Evolutionary conservation across 345 rosid species (phyloP).

Genomic region (Alliaria petiolata): DNA sequence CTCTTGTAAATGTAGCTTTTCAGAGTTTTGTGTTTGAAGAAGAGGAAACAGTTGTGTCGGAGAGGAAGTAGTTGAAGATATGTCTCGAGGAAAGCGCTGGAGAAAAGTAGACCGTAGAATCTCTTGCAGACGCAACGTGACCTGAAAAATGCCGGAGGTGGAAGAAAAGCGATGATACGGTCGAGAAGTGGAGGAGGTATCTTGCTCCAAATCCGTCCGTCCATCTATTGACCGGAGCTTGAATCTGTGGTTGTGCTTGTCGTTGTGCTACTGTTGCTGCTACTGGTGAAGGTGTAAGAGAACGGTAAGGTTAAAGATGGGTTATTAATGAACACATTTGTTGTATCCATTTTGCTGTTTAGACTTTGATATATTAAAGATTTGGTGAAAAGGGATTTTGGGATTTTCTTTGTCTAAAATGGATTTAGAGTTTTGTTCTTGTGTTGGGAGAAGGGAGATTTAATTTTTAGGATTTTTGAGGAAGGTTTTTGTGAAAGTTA

Average conservation of each 20-base stretch:
- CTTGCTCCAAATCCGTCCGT: slow-evolving; percentile 78
- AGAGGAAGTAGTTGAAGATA: slow-evolving; percentile 56
- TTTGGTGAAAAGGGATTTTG: not conserved
- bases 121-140: slow-evolving; percentile 84
- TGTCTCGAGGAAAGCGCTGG: slow-evolving; percentile 58
- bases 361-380: not conserved
- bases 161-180: slow-evolving; percentile 80
- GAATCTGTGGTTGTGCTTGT: slow-evolving; percentile 9
- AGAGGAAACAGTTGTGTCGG: slow-evolving; percentile 67
- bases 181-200: slow-evolving; percentile 76
- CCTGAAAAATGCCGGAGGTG: slow-evolving; percentile 86
- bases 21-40: slow-evolving; percentile 66
- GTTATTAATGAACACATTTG: slow-evolving; percentile 56
- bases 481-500: slow-evolving; percentile 20
- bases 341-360: slow-evolving; percentile 35
- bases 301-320: slow-evolving; percentile 47
- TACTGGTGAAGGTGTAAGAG: slow-evolving; percentile 64
- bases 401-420: not conserved
- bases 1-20: slow-evolving; percentile 53
- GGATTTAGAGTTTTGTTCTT: no score
- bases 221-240: slow-evolving; percentile 61
- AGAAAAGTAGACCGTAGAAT: slow-evolving; percentile 79
- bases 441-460: not conserved
- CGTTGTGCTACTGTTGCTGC: slow-evolving; percentile 38
- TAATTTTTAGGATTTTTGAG: not conserved